phyloP scores from a whole-genome alignment of 352 stramenopile species.

The Phytophthora tubulina region DNA sequence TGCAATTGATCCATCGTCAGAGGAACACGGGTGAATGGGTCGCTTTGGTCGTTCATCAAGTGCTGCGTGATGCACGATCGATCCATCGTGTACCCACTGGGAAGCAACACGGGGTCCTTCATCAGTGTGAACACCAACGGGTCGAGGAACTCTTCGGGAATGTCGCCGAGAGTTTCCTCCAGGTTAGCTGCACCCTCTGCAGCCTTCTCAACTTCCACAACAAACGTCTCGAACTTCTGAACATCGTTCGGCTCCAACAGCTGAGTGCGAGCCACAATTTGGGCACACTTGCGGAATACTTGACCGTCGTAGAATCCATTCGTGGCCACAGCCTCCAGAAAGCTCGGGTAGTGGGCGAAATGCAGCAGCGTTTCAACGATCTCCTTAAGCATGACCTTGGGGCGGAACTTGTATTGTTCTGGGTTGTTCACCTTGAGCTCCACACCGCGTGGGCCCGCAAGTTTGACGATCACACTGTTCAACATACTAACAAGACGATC shows the following conservation, averaged over 20 bases:
- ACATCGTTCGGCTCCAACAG: slow-evolving; percentile 57
- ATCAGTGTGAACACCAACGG: slow-evolving; percentile 96
- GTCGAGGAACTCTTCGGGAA: slow-evolving; percentile 97
- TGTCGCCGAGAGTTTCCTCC: slow-evolving; percentile 91
- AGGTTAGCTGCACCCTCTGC: slow-evolving; percentile 58
- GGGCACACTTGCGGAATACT: slow-evolving; percentile 79
- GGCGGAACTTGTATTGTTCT: slow-evolving; percentile 98
- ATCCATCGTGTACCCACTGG: slow-evolving; percentile 94
- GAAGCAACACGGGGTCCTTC: slow-evolving; percentile 95
- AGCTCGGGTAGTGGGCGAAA: slow-evolving; percentile 92
- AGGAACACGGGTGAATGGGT: slow-evolving; percentile 97
- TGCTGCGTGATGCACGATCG: slow-evolving; percentile 96
- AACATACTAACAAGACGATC: slow-evolving; percentile 97
- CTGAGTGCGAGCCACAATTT: slow-evolving; percentile 76
- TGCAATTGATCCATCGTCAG: slow-evolving; percentile 79
- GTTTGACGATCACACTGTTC: slow-evolving; percentile 95
- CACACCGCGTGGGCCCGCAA: slow-evolving; percentile 93
- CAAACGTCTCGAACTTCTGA: slow-evolving; percentile 68
- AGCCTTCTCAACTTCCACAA: slow-evolving; percentile 58
- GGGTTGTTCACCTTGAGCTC: slow-evolving; percentile 98
- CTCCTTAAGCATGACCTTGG: slow-evolving; percentile 97
- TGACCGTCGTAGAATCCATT: slow-evolving; percentile 88
- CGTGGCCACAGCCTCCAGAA: slow-evolving; percentile 92
- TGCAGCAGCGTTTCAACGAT: slow-evolving; percentile 96
- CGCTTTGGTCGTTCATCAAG: slow-evolving; percentile 96